These are phyloP conservation scores for Pulveroboletus sp. DNA, from an alignment of 768 basidiomycete species.

Conservation along the genomic window DNA sequence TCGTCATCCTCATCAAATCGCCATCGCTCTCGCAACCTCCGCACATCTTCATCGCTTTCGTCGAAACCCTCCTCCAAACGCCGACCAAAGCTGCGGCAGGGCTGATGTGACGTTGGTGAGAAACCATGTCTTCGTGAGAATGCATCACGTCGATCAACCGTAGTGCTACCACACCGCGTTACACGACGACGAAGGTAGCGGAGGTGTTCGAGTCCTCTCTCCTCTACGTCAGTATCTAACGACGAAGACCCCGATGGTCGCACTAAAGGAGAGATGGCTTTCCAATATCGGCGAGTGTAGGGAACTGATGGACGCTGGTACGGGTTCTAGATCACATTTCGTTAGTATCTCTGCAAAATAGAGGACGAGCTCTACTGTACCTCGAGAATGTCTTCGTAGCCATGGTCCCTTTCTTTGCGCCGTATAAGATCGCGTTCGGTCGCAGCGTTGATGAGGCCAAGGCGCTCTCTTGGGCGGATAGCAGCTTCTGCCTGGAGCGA, in stretches of 20 bases:
- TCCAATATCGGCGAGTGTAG: conserved; percentile 63
- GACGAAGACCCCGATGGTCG: conserved; percentile 30
- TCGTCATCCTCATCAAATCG: conserved; percentile 62
- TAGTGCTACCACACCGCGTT: conserved; percentile 78
- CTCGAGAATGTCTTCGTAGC: conserved; percentile 87
- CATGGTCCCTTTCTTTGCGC: conserved; percentile 69
- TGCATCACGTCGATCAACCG: conserved; percentile 64
- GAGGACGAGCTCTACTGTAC: conserved; percentile 36
- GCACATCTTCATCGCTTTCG: conserved; percentile 36
- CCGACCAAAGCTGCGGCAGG: conserved; percentile 13
- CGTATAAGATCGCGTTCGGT: conserved; percentile 56
- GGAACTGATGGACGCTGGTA: conserved; percentile 63
- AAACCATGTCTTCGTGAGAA: conserved; percentile 25
- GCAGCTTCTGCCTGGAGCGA: conserved; percentile 41
- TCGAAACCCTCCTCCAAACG: conserved; percentile 26
- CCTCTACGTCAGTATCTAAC: conserved; percentile 16
- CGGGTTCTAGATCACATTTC: conserved; percentile 43
- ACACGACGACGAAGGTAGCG: conserved; percentile 59
- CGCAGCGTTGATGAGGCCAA: conserved; percentile 47
- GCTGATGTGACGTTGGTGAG: conserved; percentile 3
- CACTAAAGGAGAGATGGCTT: conserved; percentile 45
- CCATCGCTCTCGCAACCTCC: conserved; percentile 56
- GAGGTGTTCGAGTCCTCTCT: conserved; percentile 21
- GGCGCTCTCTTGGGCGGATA: conserved; percentile 64
- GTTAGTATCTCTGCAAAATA: neutral